These are phyloP conservation scores for Graphilbum fragrans DNA, from an alignment of 2,329 filamentous ascomycete genomes.

Conservation along the genomic window DNA sequence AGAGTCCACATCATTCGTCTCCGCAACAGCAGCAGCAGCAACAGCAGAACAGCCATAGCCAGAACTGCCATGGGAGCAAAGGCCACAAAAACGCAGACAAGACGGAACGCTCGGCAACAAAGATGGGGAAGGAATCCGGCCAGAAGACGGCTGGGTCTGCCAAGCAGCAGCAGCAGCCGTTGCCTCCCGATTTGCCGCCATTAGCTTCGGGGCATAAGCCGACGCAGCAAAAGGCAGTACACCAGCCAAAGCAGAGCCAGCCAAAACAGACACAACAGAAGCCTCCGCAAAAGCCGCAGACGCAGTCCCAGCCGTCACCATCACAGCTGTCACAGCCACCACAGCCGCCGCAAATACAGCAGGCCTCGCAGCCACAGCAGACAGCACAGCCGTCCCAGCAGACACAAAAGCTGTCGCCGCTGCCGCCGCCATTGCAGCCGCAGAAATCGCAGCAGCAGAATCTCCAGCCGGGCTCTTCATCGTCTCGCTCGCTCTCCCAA, in stretches of 20 bases:
- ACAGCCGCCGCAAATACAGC: neutral
- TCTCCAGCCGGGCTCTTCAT: neutral
- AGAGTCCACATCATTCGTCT: slow-evolving; percentile 17
- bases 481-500: slow-evolving; percentile 14
- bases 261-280: neutral
- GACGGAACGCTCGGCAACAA: slow-evolving; percentile 49
- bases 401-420: neutral
- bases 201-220: no score
- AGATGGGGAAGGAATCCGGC: slow-evolving; percentile 38
- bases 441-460: neutral
- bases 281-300: neutral
- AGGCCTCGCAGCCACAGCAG: neutral
- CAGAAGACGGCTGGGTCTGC: slow-evolving; percentile 34
- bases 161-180: slow-evolving; percentile 14
- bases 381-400: slow-evolving; percentile 2
- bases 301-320: neutral
- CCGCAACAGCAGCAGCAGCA: slow-evolving; percentile 7
- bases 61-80: slow-evolving; percentile 54
- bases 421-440: neutral
- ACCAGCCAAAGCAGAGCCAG: neutral
- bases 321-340: slow-evolving; percentile 1
- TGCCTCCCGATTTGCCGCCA: slow-evolving; percentile 9
- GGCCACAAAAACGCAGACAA: slow-evolving; percentile 42
- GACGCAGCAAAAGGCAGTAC: slow-evolving; percentile 4
- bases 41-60: slow-evolving; percentile 22